Base-by-base conservation (phyloP, 2,329 filamentous ascomycete species). In the Ilyonectria robusta region DNA sequence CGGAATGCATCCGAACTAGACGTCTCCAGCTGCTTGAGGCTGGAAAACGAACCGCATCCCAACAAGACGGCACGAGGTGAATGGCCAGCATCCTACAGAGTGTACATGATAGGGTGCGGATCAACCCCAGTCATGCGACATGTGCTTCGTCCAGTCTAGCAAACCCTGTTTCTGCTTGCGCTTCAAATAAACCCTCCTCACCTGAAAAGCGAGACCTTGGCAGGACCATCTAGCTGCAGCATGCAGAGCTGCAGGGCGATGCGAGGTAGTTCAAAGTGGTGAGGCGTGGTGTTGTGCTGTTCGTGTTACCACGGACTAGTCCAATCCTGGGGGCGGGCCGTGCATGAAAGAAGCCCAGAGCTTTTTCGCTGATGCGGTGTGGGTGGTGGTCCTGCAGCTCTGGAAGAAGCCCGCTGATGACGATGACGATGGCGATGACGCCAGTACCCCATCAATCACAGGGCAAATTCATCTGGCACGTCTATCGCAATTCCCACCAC, bases 251-350 rank as follows among this genome's bases (percentile, higher is more conserved):
- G 66, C 68, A 65, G 47, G 64, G 44, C 48, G 26, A 64, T 71
- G 72, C 72, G 57, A 53, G 65, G 72, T 75, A 70, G 75, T 73
- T 72, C 66, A 69, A 74, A 72, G 67, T 35, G 65, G 57, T 48
- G 60, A 62, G 53, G 47, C 46, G 70, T 67, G 58, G 60, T 61
- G 62, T 64, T 66, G 66, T 66, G 58, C 62, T 73, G 65, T 72
- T 73, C 62, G 69, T 71, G 71, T 66, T 68, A 57, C 59, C 67
- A 59, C 68, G 33, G 65, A 66, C 65, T 72, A 60, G 40, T 54
- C 61, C 62, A 54, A 72, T 72, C 69, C 51, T 15, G 29, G 60
- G n/a, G 56, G 54, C 61, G 53, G 55, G 35, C 70, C 47, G 62
- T 73, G 67, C 69, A 67, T 68, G 47, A 56, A 42, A 62, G 51